Percentiles rank a stretch among this genome's conserved stretches.
These are phyloP conservation scores for Hericium rajendrae DNA, from an alignment of 768 basidiomycete genomes.

Conservation along the genomic window DNA sequence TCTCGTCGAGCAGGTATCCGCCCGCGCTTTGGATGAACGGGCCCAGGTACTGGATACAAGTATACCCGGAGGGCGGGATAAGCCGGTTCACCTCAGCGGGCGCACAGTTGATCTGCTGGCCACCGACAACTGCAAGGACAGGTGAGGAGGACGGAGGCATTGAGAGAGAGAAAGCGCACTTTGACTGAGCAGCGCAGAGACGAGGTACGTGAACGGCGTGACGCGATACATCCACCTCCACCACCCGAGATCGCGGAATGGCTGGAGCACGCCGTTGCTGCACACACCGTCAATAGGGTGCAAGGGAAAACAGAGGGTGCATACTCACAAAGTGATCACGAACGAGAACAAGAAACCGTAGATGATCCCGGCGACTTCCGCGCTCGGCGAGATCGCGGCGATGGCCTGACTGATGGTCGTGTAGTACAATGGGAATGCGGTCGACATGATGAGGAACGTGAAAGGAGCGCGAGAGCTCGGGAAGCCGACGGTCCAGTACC, in stretches of 20 bases:
- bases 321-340: constrained; percentile 32
- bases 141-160: constrained; percentile 23
- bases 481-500: constrained; percentile 40
- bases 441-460: constrained; percentile 27
- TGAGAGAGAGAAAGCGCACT: constrained; percentile 26
- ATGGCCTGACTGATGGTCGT: constrained; percentile 33
- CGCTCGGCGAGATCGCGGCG: constrained; percentile 32
- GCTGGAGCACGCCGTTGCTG: constrained; percentile 41
- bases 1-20: constrained; percentile 38
- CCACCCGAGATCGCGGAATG: constrained; percentile 31
- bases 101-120: constrained; percentile 43
- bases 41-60: constrained; percentile 37
- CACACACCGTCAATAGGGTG: background rate
- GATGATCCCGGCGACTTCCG: constrained; percentile 30
- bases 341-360: constrained; percentile 31
- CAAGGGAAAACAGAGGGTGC: background rate
- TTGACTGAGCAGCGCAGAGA: constrained; percentile 31
- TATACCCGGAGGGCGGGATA: constrained; percentile 32
- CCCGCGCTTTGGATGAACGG: constrained; percentile 32
- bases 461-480: constrained; percentile 28
- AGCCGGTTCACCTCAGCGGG: constrained; percentile 52
- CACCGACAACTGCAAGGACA: constrained; percentile 48
- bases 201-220: constrained; percentile 28
- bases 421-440: constrained; percentile 35
- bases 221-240: constrained; percentile 34